A percentile compares a stretch with the other conserved stretches of the same genome.
These are phyloP conservation scores for Neoconidiobolus thromboides DNA, from an alignment of 371 early-diverging fungal genomes.

Conservation along the genomic window DNA sequence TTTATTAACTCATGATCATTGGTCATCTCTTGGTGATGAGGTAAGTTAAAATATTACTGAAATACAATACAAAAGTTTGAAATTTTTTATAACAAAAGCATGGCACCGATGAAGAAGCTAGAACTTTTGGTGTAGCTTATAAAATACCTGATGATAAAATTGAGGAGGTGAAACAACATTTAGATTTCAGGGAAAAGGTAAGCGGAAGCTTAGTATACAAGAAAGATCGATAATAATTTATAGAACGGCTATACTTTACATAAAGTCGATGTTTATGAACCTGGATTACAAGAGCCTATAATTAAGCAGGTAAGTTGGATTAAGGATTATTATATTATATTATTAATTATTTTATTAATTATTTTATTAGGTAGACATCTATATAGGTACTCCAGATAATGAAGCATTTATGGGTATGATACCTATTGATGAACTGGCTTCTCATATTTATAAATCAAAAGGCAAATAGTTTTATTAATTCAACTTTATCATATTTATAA, in stretches of 20 bases:
- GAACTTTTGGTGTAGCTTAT: constrained; percentile 76
- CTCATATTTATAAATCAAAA: constrained; percentile 38
- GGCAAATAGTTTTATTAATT: constrained; percentile 19
- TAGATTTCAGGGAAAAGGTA: constrained; percentile 79
- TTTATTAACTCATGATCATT: constrained; percentile 48
- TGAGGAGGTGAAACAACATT: constrained; percentile 39
- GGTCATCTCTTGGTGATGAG: constrained; percentile 21
- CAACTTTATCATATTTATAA: too few species aligned
- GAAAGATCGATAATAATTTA: neutral
- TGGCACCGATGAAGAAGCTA: constrained; percentile 24
- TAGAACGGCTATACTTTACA: constrained; percentile 60
- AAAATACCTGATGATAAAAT: constrained; percentile 45
- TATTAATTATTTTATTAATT: constrained; percentile 8
- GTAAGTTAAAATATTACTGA: constrained; percentile 1
- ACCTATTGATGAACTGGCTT: constrained; percentile 40
- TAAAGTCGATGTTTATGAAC: constrained; percentile 37
- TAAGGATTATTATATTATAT: neutral
- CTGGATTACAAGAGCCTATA: constrained; percentile 16
- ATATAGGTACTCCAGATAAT: constrained; percentile 64
- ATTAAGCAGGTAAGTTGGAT: constrained; percentile 16
- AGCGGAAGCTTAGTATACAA: neutral
- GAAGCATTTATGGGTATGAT: constrained; percentile 66
- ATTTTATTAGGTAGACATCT: constrained; percentile 38
- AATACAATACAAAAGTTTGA: neutral
- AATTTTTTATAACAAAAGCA: constrained; percentile 13